Percentiles rank a stretch among this genome's conserved stretches.
Conservation (phyloP, 2,329 filamentous ascomycete genomes). For the Verticillium nonalfalfae region DNA sequence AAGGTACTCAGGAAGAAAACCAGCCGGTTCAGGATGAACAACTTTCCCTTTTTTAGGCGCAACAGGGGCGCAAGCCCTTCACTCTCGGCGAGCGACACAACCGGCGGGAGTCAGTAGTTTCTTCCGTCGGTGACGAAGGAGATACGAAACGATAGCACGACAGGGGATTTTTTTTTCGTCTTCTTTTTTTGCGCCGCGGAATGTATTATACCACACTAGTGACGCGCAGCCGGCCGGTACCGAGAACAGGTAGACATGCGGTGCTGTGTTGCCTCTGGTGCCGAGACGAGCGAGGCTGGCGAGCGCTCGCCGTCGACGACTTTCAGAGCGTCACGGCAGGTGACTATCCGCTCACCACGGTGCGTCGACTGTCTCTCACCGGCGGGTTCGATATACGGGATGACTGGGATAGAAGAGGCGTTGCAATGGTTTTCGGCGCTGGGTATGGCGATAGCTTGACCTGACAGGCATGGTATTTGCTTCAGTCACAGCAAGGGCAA, state of each 20-base stretch:
- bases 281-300: not conserved
- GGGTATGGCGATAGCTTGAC: not conserved
- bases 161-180: not conserved
- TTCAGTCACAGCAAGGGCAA: not conserved
- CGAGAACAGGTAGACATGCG: not conserved
- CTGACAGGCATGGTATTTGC: not conserved
- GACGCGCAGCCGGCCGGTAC: not conserved
- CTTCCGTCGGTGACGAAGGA: not conserved
- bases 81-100: not conserved
- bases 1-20: slow-evolving; percentile 54
- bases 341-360: not conserved
- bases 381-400: not conserved
- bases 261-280: not conserved
- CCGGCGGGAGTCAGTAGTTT: not conserved
- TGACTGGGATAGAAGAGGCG: not conserved
- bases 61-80: slow-evolving; percentile 28
- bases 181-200: not conserved
- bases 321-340: not conserved
- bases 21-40: slow-evolving; percentile 58
- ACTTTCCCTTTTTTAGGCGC: slow-evolving; percentile 48
- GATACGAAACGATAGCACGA: not conserved
- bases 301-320: too few species aligned
- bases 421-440: not conserved
- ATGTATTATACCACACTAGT: not conserved
- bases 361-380: not conserved